Percentiles rank a stretch among this genome's conserved stretches.
phyloP scores from a whole-genome alignment of 1,139 yeast species.

The Blastobotrys raffinosifermentans region DNA sequence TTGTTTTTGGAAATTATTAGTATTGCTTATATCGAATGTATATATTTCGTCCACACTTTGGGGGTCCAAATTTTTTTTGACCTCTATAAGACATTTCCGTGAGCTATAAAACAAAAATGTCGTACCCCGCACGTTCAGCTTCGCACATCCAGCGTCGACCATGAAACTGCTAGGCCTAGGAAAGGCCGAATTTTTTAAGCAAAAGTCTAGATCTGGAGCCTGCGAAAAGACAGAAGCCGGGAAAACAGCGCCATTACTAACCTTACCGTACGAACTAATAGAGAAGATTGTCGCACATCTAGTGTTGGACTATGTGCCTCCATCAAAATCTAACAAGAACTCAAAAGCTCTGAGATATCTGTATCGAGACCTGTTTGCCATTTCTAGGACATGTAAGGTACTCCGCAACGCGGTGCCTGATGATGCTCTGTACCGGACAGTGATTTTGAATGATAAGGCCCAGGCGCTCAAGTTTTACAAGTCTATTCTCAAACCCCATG shows the following conservation, averaged over 20 bases:
- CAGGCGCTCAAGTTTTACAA: slow-evolving; percentile 17
- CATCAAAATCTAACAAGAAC: background rate
- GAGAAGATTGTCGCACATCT: slow-evolving; percentile 10
- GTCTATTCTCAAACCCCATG: slow-evolving; percentile 10
- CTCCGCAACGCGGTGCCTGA: slow-evolving; percentile 9
- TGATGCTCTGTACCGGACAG: slow-evolving; percentile 15
- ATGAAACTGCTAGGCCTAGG: too few species aligned
- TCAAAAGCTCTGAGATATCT: slow-evolving; percentile 4
- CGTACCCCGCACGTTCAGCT: background rate
- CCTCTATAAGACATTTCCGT: background rate
- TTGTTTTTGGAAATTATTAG: too few species aligned
- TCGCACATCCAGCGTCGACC: too few species aligned
- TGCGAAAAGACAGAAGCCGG: slow-evolving; percentile 16
- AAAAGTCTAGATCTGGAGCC: too few species aligned
- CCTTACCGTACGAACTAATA: slow-evolving; percentile 13
- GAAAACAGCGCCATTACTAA: slow-evolving; percentile 12
- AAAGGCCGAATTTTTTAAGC: too few species aligned
- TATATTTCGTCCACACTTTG: too few species aligned
- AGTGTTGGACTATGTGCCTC: background rate
- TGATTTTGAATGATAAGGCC: slow-evolving; percentile 12
- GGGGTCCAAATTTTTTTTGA: too few species aligned
- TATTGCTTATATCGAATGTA: too few species aligned
- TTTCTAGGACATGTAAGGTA: slow-evolving; percentile 14
- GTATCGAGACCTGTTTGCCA: slow-evolving; percentile 10
- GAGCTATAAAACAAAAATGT: background rate